Base-by-base conservation (phyloP, 2,329 filamentous ascomycete species). In the Talaromyces pinophilus region DNA sequence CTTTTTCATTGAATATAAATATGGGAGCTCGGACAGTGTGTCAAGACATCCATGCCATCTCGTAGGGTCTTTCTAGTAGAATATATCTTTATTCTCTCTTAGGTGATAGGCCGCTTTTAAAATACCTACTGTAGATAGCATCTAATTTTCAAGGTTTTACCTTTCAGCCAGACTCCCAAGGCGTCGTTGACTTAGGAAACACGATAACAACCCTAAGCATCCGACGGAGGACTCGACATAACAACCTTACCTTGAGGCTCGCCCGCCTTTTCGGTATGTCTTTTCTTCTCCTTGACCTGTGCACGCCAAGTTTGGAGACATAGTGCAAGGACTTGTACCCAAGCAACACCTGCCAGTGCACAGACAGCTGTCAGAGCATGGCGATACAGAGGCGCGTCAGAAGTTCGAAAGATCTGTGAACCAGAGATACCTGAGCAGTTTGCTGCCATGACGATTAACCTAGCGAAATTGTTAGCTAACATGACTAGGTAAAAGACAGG, bases 371-470 rank as follows among this genome's bases (percentile, higher is more conserved):
- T 67, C 6, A 67, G 17, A 17, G 62, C 66, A 59, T 62, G 62
- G 2, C 55, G 44, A 33, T 67, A 67, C 17, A 64, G 66, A 35
- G 66, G 66, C 17, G 66, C 66, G 28, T 67, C 66, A n/a, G 55
- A 35, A 3, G 66, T 67, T 15, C 66, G 62, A 57, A 67, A 67
- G 17, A 67, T 57, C 48, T 67, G 66, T 13, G 54, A 60, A 19
- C 66, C 66, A 25, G 66, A 48, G 19, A 67, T 67, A 17, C 66
- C 66, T 7, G 66, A 55, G 46, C 55, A 57, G 69, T 88, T 88
- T 59, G 85, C 86, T 22, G 84, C 83, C 86, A 88, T 88, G 67
- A 88, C 86, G 62, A 87, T 73, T 59, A 79, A 69, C 2, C 76
- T 78, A 25, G 25, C 25, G 25, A 25, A 3, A 25, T 25, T 28